Evolutionary conservation across 805 yeast species (phyloP), one percentile per base, ranked within the genome.

Genomic region (Sugiyamaella mastotermitis): DNA sequence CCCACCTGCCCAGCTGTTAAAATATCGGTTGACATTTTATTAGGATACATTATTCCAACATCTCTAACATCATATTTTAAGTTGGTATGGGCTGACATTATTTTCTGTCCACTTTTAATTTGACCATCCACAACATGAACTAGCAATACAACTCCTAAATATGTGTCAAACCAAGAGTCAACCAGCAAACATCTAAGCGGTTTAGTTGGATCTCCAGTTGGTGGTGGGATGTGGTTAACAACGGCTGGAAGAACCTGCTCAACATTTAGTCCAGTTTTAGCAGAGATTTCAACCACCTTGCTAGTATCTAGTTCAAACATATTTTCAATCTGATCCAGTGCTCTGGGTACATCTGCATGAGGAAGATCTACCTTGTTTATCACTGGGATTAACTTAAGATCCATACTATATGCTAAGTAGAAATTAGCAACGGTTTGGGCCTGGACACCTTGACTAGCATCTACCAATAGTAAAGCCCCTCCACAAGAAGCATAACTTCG

Each of bases 361-460:
- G 82, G 92, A 38, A 90, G 64, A 61, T 90, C 98, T 33, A 90
- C 82, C 55, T 90, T 90, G 64, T 90, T 90, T 35, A 90, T 83
- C 13, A 90, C 85, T 0, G 98, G 97, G 1, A 90, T 70, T 47
- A 90, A 65, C 48, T 78, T 78, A 45, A 92, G 70, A 7, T 80
- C 83, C 78, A 86, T 72, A 40, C 90, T 80, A 55, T 83, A 82
- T 0, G 97, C 98, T 40, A 90, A 67, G 53, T 81, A 85, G 61
- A 84, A 90, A 58, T 92, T 90, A 17, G 98, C 97, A n/a, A 90
- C 97, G 0, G 98, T 92, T 58, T 90, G 98, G 0, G 97, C 97
- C 58, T 87, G 97, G 3, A 90, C 87, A 36, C 97, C 97, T 55
- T 92, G 97, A 2, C 90, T 72, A 1, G 97, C 97, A 65, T 92